A percentile compares a stretch with the other conserved stretches of the same genome.
Evolutionary conservation across 495 filamentous ascomycete genomes (phyloP).

Genomic region (Penicillium goetzii): DNA sequence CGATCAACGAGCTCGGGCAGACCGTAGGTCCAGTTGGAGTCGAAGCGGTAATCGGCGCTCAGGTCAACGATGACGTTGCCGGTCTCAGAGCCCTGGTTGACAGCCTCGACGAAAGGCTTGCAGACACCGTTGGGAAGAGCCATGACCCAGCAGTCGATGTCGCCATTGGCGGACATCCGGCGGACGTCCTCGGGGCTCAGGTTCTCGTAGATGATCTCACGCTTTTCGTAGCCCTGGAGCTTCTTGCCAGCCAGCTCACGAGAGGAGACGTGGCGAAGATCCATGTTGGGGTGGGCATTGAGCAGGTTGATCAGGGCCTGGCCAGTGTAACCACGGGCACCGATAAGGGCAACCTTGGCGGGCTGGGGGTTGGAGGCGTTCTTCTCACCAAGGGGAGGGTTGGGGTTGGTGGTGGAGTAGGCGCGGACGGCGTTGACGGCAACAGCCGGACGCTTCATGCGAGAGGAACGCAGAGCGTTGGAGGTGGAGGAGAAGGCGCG

Average conservation of each 20-base stretch:
- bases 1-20: slow-evolving; percentile 86
- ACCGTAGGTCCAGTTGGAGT: slow-evolving; percentile 90
- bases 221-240: slow-evolving; percentile 88
- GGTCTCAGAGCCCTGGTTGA: slow-evolving; percentile 71
- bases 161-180: slow-evolving; percentile 85
- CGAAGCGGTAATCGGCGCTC: slow-evolving; percentile 94
- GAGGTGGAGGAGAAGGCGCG: slow-evolving; percentile 65
- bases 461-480: slow-evolving; percentile 45
- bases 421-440: slow-evolving; percentile 40
- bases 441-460: slow-evolving; percentile 35
- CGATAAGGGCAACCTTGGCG: slow-evolving; percentile 87
- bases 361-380: slow-evolving; percentile 83
- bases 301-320: slow-evolving; percentile 90
- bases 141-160: slow-evolving; percentile 99
- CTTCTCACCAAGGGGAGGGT: slow-evolving; percentile 93
- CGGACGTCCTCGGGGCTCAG: slow-evolving; percentile 86
- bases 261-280: slow-evolving; percentile 91
- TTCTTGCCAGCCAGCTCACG: slow-evolving; percentile 90
- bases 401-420: slow-evolving; percentile 86
- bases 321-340: slow-evolving; percentile 91
- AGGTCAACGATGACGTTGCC: slow-evolving; percentile 89
- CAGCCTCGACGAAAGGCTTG: slow-evolving; percentile 92
- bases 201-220: slow-evolving; percentile 93
- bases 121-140: slow-evolving; percentile 96
- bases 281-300: slow-evolving; percentile 91